Evolutionary conservation across 805 yeast genomes (phyloP).

Genomic region (Kazachstania kunashirensis): DNA sequence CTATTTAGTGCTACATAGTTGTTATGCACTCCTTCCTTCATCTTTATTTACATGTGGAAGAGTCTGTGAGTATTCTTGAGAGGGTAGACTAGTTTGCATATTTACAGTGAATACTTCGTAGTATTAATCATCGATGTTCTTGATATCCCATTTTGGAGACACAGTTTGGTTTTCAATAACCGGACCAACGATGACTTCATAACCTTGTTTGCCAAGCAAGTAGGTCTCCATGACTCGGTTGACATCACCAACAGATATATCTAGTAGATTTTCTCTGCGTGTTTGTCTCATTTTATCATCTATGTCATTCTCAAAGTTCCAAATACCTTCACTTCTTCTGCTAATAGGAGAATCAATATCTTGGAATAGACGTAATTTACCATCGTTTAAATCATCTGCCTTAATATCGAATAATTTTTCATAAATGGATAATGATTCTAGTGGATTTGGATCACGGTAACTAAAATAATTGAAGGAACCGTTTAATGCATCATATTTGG

Average conservation of each 20-base stretch:
- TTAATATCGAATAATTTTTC: slow-evolving; percentile 40
- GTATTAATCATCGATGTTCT: slow-evolving; percentile 5
- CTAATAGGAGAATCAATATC: slow-evolving; percentile 83
- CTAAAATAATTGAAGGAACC: slow-evolving; percentile 79
- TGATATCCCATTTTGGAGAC: slow-evolving; percentile 15
- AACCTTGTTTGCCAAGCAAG: slow-evolving; percentile 8
- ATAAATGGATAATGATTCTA: slow-evolving; percentile 56
- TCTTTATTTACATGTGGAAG: neutral
- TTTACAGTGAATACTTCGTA: too few relatives aligned
- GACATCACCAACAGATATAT: slow-evolving; percentile 54
- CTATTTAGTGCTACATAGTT: too few relatives aligned
- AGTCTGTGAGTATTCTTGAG: too few relatives aligned
- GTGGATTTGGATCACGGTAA: slow-evolving; percentile 87
- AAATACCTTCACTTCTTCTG: slow-evolving; percentile 67
- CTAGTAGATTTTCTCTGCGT: slow-evolving; percentile 66
- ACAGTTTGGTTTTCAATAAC: slow-evolving; percentile 8
- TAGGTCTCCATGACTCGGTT: slow-evolving; percentile 59
- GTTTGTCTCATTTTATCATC: slow-evolving; percentile 70
- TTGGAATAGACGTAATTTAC: slow-evolving; percentile 86
- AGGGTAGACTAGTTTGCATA: too few relatives aligned
- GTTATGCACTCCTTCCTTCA: too few relatives aligned
- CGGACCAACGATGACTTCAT: slow-evolving; percentile 18
- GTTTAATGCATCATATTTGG: slow-evolving; percentile 67
- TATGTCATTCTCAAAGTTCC: slow-evolving; percentile 56
- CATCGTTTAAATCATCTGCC: slow-evolving; percentile 64